Evolutionary conservation across 208 protist genomes (phyloP).

Genomic region (Trypanosoma rangeli): DNA sequence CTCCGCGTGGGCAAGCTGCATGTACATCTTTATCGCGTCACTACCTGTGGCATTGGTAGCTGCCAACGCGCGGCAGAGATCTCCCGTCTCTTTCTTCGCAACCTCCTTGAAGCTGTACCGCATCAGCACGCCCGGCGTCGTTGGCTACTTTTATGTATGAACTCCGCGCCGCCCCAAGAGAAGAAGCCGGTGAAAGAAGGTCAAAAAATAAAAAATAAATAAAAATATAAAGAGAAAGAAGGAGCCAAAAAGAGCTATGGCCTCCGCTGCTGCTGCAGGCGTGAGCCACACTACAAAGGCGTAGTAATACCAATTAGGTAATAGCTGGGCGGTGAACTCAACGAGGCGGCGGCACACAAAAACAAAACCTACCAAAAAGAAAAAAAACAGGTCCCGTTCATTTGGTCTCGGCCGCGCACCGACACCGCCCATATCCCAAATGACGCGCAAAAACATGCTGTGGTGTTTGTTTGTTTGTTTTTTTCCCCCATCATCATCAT

Average conservation of each 20-base stretch:
- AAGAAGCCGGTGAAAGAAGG: neutral
- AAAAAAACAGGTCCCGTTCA: neutral
- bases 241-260: neutral
- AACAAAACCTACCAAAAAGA: neutral
- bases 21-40: slow-evolving; percentile 1
- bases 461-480: neutral
- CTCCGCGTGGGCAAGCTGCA: slow-evolving; percentile 23
- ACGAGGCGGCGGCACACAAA: neutral
- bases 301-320: too few species aligned
- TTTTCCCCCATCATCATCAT: too few species aligned
- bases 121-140: neutral
- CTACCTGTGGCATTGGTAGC: neutral
- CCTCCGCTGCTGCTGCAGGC: too few species aligned
- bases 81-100: slow-evolving; percentile 6
- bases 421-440: too few species aligned
- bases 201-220: neutral
- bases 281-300: too few species aligned
- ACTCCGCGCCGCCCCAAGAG: neutral
- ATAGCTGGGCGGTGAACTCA: neutral
- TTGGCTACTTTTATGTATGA: neutral
- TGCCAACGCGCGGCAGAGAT: neutral
- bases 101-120: slow-evolving; percentile 9
- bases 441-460: too few species aligned
- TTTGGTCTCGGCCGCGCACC: too few species aligned
- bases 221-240: neutral